Evolutionary conservation across 441 rosid species (phyloP).

Genomic region (Sinapis alba): DNA sequence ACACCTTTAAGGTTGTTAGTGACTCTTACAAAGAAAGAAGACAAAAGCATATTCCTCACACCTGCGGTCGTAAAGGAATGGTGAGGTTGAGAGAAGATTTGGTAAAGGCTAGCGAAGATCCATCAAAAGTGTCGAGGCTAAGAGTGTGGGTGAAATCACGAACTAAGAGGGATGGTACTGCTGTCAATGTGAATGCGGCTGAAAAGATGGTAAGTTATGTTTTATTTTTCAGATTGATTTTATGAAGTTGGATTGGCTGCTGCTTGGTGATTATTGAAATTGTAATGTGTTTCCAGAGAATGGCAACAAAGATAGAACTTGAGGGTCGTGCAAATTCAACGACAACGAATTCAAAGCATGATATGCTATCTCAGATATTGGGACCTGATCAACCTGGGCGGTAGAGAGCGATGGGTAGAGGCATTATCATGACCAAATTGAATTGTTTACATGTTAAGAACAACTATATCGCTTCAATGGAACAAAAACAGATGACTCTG

Average conservation of each 20-base stretch:
- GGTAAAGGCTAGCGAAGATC: background rate
- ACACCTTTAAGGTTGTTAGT: background rate
- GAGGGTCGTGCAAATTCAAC: background rate
- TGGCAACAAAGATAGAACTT: background rate
- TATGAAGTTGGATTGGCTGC: background rate
- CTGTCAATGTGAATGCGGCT: background rate
- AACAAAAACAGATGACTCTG: background rate
- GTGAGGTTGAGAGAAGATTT: background rate
- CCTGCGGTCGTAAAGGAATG: background rate
- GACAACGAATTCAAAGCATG: background rate
- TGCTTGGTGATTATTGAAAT: background rate
- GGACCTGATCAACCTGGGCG: background rate
- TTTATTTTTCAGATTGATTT: background rate
- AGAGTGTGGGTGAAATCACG: background rate
- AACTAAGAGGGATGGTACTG: background rate
- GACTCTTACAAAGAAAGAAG: background rate
- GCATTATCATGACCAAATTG: background rate
- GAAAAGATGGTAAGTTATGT: background rate
- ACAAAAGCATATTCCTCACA: background rate
- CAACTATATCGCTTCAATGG: background rate
- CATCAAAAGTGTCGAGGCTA: background rate
- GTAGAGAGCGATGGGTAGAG: background rate
- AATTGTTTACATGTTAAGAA: background rate
- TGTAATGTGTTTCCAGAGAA: background rate
- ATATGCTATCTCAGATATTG: background rate